A percentile compares a stretch with the other conserved stretches of the same genome.
Evolutionary conservation across 2,329 filamentous ascomycete species (phyloP).

Genomic region (Cordyceps cateniannulata): DNA sequence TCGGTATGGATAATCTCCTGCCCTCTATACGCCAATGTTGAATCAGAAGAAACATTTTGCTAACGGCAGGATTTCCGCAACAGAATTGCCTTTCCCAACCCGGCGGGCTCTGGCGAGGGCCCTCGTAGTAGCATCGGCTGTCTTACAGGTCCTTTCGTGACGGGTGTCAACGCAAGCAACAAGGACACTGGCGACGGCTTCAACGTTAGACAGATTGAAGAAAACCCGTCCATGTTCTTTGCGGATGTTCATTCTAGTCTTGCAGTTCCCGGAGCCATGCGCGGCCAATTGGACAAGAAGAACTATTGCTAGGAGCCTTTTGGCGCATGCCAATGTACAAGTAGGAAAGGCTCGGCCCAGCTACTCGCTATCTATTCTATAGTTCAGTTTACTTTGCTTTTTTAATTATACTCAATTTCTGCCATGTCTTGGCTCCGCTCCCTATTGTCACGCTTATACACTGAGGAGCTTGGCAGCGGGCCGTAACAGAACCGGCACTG

Average conservation of each 20-base stretch:
- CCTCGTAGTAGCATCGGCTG: conserved; percentile 35
- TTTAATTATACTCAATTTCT: too few species aligned
- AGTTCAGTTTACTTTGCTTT: too few species aligned
- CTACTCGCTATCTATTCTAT: too few species aligned
- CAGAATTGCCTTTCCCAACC: conserved; percentile 44
- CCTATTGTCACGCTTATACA: too few species aligned
- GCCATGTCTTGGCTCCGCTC: too few species aligned
- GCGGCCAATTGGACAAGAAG: conserved; percentile 38
- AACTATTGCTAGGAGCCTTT: not conserved
- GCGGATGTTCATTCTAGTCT: conserved; percentile 45
- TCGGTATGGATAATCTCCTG: conserved; percentile 23
- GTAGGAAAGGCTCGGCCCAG: too few species aligned
- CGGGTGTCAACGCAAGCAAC: conserved; percentile 24
- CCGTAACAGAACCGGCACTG: too few species aligned
- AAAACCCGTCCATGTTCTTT: conserved; percentile 44
- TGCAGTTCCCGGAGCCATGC: conserved; percentile 43
- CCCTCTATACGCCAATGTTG: too few species aligned
- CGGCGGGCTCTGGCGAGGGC: conserved; percentile 28
- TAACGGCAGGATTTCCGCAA: not conserved
- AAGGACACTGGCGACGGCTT: conserved; percentile 36
- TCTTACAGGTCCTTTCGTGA: conserved; percentile 29
- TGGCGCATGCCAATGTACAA: too few species aligned
- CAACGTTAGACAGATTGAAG: conserved; percentile 43
- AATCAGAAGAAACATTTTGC: not conserved
- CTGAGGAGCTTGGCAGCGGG: too few species aligned